phyloP scores from a whole-genome alignment of 2,329 filamentous ascomycete species.

The Trichoderma sp. region DNA sequence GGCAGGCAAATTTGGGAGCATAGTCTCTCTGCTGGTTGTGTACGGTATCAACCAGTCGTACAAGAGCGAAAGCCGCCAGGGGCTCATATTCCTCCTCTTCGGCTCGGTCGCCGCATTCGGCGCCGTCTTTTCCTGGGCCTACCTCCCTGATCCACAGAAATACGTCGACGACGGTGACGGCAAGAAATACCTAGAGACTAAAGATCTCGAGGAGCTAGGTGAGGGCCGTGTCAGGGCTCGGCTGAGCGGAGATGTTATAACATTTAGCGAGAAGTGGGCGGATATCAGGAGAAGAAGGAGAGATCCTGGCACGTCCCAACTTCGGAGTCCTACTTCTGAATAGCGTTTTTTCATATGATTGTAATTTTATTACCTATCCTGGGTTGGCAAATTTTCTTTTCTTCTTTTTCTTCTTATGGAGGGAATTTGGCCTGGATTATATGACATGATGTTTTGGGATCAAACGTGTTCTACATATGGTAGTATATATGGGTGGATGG shows the following conservation, averaged over 20 bases:
- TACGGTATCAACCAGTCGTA: slow-evolving; percentile 55
- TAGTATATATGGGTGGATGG: neutral
- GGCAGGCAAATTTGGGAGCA: slow-evolving; percentile 61
- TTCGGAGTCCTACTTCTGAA: slow-evolving; percentile 10
- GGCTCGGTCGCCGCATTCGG: slow-evolving; percentile 54
- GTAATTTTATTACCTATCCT: neutral
- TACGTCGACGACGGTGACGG: slow-evolving; percentile 43
- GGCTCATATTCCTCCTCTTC: slow-evolving; percentile 56
- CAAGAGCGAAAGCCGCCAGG: slow-evolving; percentile 48
- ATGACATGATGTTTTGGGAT: slow-evolving; percentile 1
- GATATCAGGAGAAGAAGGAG: slow-evolving; percentile 45
- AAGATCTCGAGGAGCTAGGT: slow-evolving; percentile 55
- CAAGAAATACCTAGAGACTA: slow-evolving; percentile 48
- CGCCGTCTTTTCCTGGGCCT: slow-evolving; percentile 56
- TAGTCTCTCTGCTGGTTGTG: slow-evolving; percentile 55
- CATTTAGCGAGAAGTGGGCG: slow-evolving; percentile 48
- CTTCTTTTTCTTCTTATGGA: neutral
- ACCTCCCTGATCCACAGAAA: slow-evolving; percentile 54
- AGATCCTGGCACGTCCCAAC: slow-evolving; percentile 17
- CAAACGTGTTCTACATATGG: neutral
- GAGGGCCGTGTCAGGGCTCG: slow-evolving; percentile 52
- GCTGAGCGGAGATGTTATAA: slow-evolving; percentile 50
- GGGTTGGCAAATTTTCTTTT: neutral
- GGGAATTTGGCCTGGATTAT: neutral
- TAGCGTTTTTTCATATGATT: neutral